These are phyloP conservation scores for Taphrina communis DNA, from an alignment of 1,139 yeast species.

Conservation along the genomic window DNA sequence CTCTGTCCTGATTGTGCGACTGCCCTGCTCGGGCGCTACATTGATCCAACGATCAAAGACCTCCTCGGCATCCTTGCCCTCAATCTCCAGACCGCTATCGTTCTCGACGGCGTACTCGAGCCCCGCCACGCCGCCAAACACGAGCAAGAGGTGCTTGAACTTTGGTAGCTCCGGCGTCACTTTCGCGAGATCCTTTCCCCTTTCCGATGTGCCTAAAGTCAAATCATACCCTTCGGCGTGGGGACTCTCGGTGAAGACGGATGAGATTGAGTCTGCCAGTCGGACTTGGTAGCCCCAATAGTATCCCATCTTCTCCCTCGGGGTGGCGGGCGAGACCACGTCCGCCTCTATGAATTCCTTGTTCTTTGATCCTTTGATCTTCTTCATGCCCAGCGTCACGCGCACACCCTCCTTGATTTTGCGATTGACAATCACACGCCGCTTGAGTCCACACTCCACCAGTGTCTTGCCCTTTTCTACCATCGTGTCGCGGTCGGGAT, in stretches of 20 bases:
- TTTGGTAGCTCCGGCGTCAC: conserved; percentile 28
- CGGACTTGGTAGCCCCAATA: conserved; percentile 45
- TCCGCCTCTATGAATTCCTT: conserved; percentile 40
- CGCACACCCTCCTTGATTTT: conserved; percentile 38
- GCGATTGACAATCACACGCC: conserved; percentile 33
- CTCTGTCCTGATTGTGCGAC: conserved; percentile 40
- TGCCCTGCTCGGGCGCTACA: conserved; percentile 39
- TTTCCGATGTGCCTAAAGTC: conserved; percentile 40
- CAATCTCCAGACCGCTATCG: conserved; percentile 35
- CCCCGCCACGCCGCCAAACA: conserved; percentile 42
- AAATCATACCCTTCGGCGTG: conserved; percentile 34
- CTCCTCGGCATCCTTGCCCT: conserved; percentile 38
- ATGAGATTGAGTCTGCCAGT: conserved; percentile 42
- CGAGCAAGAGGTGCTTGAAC: conserved; percentile 42
- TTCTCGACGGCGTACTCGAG: conserved; percentile 40
- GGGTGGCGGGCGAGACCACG: conserved; percentile 41
- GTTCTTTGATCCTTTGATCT: conserved; percentile 20
- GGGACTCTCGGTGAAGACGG: conserved; percentile 41
- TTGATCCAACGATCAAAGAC: conserved; percentile 44
- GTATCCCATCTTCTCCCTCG: conserved; percentile 42
- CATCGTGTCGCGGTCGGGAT: conserved; percentile 33
- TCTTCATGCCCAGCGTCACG: conserved; percentile 38
- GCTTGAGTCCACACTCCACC: conserved; percentile 40
- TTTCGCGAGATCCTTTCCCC: conserved; percentile 34
- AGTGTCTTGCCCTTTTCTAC: conserved; percentile 36